Conservation (phyloP, 2,329 filamentous ascomycete genomes). For the Venturia effusa region DNA sequence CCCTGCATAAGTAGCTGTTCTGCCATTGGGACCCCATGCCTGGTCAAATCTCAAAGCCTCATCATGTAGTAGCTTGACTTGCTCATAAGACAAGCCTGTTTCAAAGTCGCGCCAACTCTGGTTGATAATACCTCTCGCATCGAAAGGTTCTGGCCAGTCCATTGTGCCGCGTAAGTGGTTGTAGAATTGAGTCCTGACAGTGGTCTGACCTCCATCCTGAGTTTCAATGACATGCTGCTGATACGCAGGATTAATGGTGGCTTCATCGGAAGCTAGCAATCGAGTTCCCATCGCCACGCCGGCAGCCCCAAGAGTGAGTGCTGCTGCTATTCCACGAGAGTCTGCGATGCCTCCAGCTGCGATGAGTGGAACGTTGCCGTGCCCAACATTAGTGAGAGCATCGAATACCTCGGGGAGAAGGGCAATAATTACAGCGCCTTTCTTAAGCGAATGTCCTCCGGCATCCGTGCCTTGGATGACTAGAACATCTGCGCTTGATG, state of each 20-base stretch:
- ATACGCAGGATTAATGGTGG: slow-evolving; percentile 36
- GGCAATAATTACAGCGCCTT: no score
- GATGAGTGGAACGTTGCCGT: no score
- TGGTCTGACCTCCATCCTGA: slow-evolving; percentile 40
- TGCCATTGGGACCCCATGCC: no score
- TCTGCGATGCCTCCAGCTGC: no score
- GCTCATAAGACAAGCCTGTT: slow-evolving; percentile 25
- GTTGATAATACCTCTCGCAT: slow-evolving; percentile 48
- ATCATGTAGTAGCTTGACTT: slow-evolving; percentile 34
- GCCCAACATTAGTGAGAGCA: no score
- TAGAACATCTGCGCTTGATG: no score
- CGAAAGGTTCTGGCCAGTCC: slow-evolving; percentile 47
- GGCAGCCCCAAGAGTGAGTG: slow-evolving; percentile 39
- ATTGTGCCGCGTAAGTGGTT: slow-evolving; percentile 44
- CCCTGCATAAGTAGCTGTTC: no score
- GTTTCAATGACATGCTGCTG: slow-evolving; percentile 33
- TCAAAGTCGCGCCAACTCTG: slow-evolving; percentile 34
- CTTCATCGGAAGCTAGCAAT: slow-evolving; percentile 45
- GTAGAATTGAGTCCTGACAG: slow-evolving; percentile 40
- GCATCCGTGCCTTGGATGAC: no score
- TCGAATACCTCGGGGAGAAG: no score
- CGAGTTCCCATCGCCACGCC: slow-evolving; percentile 54
- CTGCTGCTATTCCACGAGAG: slow-evolving; percentile 44
- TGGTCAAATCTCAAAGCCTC: slow-evolving; percentile 32
- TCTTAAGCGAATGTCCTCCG: no score